phyloP scores from a whole-genome alignment of 345 rosid species.

The Bruguiera parviflora region DNA sequence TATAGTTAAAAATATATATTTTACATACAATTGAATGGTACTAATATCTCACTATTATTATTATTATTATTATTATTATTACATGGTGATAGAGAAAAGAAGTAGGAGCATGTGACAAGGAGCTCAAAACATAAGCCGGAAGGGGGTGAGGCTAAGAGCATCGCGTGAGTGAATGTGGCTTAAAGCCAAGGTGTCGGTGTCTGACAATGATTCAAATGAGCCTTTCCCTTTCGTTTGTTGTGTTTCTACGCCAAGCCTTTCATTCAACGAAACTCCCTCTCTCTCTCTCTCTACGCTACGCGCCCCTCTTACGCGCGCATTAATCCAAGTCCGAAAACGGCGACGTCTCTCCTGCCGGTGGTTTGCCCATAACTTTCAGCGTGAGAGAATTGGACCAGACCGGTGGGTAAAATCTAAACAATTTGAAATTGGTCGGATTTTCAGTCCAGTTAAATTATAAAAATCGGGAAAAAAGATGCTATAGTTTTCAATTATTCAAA shows the following conservation, averaged over 20 bases:
- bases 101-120: conserved; percentile 1
- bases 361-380: conserved; percentile 42
- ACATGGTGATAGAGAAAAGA: too few species aligned
- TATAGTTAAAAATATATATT: too few species aligned
- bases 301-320: conserved; percentile 11
- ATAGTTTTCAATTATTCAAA: too few species aligned
- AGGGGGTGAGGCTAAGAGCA: neutral
- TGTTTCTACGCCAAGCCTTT: too few species aligned
- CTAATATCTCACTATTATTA: too few species aligned
- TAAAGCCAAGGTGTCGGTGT: conserved; percentile 30
- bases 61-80: too few species aligned
- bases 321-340: conserved; percentile 10
- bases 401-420: neutral
- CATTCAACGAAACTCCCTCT: too few species aligned
- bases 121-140: conserved; percentile 4
- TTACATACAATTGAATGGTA: too few species aligned
- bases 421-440: neutral
- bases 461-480: too few species aligned
- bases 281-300: too few species aligned
- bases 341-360: conserved; percentile 41
- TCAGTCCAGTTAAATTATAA: too few species aligned
- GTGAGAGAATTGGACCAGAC: neutral
- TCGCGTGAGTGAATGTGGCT: conserved; percentile 13
- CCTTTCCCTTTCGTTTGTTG: neutral
- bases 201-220: neutral